phyloP scores from a whole-genome alignment of 192 early-diverging fungal genomes.

The Gamsiella multidivaricata region DNA sequence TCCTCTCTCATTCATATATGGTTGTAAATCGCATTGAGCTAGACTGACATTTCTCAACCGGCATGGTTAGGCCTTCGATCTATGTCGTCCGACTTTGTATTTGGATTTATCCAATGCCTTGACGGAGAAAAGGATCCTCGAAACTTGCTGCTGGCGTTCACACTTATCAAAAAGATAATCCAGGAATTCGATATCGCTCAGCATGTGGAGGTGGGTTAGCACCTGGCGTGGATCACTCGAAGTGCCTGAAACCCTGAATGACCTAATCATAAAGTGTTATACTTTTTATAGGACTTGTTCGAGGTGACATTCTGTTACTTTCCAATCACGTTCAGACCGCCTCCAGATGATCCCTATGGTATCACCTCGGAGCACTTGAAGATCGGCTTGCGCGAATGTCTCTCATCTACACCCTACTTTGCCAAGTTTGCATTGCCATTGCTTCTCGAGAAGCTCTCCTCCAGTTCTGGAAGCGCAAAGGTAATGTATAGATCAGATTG shows the following conservation, averaged over 20 bases:
- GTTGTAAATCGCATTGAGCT: neutral
- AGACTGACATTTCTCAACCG: neutral
- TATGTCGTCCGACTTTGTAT: constrained; percentile 79
- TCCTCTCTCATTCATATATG: neutral
- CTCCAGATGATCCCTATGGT: constrained; percentile 93
- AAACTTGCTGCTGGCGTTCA: constrained; percentile 90
- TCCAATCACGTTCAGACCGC: constrained; percentile 97
- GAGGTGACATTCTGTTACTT: constrained; percentile 99
- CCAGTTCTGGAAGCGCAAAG: constrained; percentile 89
- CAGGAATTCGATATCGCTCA: constrained; percentile 80
- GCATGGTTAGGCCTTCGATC: constrained; percentile 63
- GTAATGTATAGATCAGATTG: constrained; percentile 46
- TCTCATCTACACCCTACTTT: constrained; percentile 83
- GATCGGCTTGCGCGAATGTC: constrained; percentile 75
- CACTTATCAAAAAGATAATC: constrained; percentile 76
- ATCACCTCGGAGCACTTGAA: constrained; percentile 96
- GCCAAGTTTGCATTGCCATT: constrained; percentile 86
- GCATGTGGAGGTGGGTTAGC: constrained; percentile 72
- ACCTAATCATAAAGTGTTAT: neutral
- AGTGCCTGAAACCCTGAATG: too few relatives aligned
- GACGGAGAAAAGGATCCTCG: constrained; percentile 99
- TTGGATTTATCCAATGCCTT: constrained; percentile 86
- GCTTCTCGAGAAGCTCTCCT: constrained; percentile 91
- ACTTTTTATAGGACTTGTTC: constrained; percentile 79
- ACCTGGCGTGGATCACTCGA: too few relatives aligned